These are phyloP conservation scores for Colletotrichum navitas DNA, from an alignment of 2,329 filamentous ascomycete species.

Conservation along the genomic window DNA sequence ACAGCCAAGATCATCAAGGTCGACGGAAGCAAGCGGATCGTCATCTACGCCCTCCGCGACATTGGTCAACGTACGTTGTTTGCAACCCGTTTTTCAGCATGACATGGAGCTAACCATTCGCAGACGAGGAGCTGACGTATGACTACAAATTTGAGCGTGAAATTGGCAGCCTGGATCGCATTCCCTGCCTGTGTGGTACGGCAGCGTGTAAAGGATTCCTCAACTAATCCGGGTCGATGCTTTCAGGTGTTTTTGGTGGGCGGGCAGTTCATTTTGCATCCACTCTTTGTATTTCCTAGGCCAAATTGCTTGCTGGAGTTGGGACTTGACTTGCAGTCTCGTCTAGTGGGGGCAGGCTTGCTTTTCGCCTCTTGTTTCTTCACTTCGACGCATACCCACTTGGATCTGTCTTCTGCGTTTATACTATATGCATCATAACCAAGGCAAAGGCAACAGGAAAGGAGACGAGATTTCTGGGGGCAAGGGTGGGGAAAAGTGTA, in stretches of 20 bases:
- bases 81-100: not conserved
- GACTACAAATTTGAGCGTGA: conserved; percentile 99
- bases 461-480: conserved; percentile 27
- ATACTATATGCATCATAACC: conserved; percentile 40
- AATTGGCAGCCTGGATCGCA: conserved; percentile 92
- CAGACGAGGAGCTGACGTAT: conserved; percentile 98
- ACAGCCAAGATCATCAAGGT: conserved; percentile 99
- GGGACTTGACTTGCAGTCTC: conserved; percentile 31
- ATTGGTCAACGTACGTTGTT: conserved; percentile 87
- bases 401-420: conserved; percentile 42
- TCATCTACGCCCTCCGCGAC: conserved; percentile 97
- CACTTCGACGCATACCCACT: conserved; percentile 41
- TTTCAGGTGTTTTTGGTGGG: conserved; percentile 38
- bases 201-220: conserved; percentile 98
- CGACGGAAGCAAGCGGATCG: conserved; percentile 96
- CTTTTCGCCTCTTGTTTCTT: conserved; percentile 34
- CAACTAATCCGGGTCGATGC: conserved; percentile 70
- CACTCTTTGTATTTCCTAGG: conserved; percentile 24
- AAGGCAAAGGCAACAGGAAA: conserved; percentile 29
- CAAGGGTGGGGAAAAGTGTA: conserved; percentile 33
- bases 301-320: conserved; percentile 32
- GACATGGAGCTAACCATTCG: conserved; percentile 45
- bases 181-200: conserved; percentile 96
- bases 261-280: conserved; percentile 29
- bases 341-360: conserved; percentile 15